Conservation (phyloP, 2,329 filamentous ascomycete species). For the Sporothrix humicola region DNA sequence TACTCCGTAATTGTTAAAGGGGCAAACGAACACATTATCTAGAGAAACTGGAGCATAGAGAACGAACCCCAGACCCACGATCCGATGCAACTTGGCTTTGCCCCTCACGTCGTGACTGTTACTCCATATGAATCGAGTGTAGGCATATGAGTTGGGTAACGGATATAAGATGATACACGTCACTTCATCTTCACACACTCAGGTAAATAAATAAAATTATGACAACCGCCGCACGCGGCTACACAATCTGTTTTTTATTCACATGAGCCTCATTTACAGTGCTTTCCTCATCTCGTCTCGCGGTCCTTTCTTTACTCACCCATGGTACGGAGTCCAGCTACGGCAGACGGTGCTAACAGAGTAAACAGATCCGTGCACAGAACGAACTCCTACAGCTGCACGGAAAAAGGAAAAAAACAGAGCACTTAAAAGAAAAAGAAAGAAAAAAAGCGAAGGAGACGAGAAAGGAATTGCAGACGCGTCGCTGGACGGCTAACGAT, state of each 20-base stretch:
- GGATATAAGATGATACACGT: not conserved
- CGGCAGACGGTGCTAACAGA: not conserved
- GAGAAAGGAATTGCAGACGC: not conserved
- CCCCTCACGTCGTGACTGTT: not conserved
- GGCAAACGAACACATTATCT: not conserved
- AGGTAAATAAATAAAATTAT: not conserved
- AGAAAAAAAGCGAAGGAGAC: not conserved
- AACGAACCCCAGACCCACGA: constrained; percentile 23
- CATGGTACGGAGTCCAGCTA: not conserved
- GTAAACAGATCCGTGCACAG: constrained; percentile 1
- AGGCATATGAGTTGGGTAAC: not conserved
- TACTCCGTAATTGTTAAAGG: not conserved
- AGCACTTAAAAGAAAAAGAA: not conserved
- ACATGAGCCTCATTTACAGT: not conserved
- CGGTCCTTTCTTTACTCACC: not conserved
- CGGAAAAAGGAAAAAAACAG: not conserved
- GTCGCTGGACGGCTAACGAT: not conserved
- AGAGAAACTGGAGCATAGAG: constrained; percentile 12
- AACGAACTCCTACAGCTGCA: not conserved
- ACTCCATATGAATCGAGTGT: not conserved
- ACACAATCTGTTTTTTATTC: not conserved
- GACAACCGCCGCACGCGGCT: not conserved
- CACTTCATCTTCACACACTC: not conserved
- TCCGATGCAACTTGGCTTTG: not conserved
- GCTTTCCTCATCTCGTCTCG: not conserved